Evolutionary conservation across 2,329 filamentous ascomycete genomes (phyloP).

Genomic region (Alternaria longipes): DNA sequence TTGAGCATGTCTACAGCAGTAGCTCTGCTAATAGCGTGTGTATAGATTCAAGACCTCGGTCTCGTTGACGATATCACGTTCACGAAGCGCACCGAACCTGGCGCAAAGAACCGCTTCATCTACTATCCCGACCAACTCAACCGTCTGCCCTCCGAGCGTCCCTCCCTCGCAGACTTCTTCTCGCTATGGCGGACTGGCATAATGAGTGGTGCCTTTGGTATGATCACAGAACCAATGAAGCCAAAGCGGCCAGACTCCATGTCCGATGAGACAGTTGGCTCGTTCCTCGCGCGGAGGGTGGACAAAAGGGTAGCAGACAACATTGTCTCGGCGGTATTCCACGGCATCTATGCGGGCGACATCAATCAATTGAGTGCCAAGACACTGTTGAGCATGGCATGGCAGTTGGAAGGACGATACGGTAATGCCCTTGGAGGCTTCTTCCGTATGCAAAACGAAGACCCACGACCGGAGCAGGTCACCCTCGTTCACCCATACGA

Average conservation of each 20-base stretch:
- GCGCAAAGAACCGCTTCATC: slow-evolving; percentile 75
- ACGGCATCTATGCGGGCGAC: slow-evolving; percentile 94
- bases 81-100: slow-evolving; percentile 61
- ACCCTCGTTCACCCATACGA: slow-evolving; percentile 35
- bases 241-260: slow-evolving; percentile 48
- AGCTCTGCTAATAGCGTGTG: slow-evolving; percentile 20
- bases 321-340: slow-evolving; percentile 75
- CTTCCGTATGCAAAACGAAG: slow-evolving; percentile 29
- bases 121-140: slow-evolving; percentile 89
- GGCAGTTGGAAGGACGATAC: slow-evolving; percentile 59
- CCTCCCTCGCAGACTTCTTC: slow-evolving; percentile 41
- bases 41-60: slow-evolving; percentile 66
- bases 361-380: slow-evolving; percentile 80
- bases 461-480: slow-evolving; percentile 3
- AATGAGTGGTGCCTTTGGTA: slow-evolving; percentile 59
- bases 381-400: slow-evolving; percentile 64
- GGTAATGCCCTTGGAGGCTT: slow-evolving; percentile 43
- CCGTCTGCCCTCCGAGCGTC: slow-evolving; percentile 39
- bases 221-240: slow-evolving; percentile 50
- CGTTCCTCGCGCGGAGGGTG: slow-evolving; percentile 68
- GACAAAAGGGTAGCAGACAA: slow-evolving; percentile 71
- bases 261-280: slow-evolving; percentile 75
- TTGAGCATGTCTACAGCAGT: not conserved
- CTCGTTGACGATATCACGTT: slow-evolving; percentile 66
- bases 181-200: slow-evolving; percentile 63